Evolutionary conservation across 306 rosid species (phyloP).

Genomic region (Cucumis cinereus): DNA sequence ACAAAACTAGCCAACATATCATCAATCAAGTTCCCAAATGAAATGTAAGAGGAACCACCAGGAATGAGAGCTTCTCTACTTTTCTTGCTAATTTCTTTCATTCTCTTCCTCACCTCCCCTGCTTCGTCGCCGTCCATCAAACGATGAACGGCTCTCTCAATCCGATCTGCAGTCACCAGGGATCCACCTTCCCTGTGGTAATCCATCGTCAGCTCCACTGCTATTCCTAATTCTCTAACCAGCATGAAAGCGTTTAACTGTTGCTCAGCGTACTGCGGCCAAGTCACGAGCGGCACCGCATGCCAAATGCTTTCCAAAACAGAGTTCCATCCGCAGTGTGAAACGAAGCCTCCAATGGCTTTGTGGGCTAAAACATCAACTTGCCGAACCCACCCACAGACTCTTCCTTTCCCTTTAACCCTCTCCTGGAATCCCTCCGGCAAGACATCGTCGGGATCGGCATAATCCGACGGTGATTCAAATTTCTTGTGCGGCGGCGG

Average conservation of each 20-base stretch:
- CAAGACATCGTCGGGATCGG: neutral
- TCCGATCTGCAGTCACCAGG: slow-evolving; percentile 14
- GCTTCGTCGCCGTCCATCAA: slow-evolving; percentile 22
- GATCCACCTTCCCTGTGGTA: neutral
- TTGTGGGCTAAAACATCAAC: slow-evolving; percentile 11
- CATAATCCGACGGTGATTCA: slow-evolving; percentile 5
- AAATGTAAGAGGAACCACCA: slow-evolving; percentile 13
- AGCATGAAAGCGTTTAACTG: slow-evolving; percentile 21
- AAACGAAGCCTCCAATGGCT: slow-evolving; percentile 26
- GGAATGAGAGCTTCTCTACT: slow-evolving; percentile 6
- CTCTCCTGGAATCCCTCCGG: slow-evolving; percentile 13
- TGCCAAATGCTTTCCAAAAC: slow-evolving; percentile 20
- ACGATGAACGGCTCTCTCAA: slow-evolving; percentile 24
- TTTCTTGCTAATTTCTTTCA: slow-evolving; percentile 8
- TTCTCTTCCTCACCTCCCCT: slow-evolving; percentile 18
- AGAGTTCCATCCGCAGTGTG: slow-evolving; percentile 38
- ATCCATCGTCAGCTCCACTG: slow-evolving; percentile 21
- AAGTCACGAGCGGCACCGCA: slow-evolving; percentile 19
- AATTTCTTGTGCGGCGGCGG: neutral
- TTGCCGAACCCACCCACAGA: slow-evolving; percentile 28
- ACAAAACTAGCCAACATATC: neutral
- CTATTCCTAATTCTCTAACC: slow-evolving; percentile 22
- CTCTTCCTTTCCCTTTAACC: slow-evolving; percentile 13
- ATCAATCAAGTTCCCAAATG: neutral
- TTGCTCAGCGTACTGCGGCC: slow-evolving; percentile 28